These are phyloP conservation scores for Fusarium abutilonis DNA, from an alignment of 2,329 filamentous ascomycete species.

Conservation along the genomic window DNA sequence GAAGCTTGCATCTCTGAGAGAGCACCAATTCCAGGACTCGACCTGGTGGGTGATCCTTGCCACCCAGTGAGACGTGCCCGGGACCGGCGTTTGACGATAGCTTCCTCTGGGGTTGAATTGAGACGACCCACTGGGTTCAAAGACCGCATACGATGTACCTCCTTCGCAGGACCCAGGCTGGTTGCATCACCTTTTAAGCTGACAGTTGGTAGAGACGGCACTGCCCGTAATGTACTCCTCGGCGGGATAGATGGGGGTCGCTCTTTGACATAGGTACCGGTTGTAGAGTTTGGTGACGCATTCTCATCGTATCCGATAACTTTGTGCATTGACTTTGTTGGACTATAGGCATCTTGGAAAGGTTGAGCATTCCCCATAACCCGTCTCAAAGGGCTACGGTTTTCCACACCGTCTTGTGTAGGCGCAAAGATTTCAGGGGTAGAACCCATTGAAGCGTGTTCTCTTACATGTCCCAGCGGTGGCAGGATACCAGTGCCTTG, in stretches of 20 bases:
- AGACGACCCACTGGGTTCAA: slow-evolving; percentile 39
- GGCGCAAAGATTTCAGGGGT: slow-evolving; percentile 29
- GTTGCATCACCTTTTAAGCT: slow-evolving; percentile 1
- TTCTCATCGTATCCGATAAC: slow-evolving; percentile 33
- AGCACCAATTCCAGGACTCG: slow-evolving; percentile 42
- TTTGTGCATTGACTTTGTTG: slow-evolving; percentile 2
- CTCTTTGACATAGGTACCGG: neutral
- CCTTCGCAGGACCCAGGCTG: neutral
- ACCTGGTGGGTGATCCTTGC: slow-evolving; percentile 42
- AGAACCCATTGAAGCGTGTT: slow-evolving; percentile 60
- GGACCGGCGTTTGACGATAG: slow-evolving; percentile 35
- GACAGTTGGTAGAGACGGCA: slow-evolving; percentile 43
- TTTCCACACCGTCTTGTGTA: neutral
- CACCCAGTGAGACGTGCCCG: slow-evolving; percentile 33
- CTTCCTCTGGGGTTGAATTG: slow-evolving; percentile 30
- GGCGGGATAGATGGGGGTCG: slow-evolving; percentile 29
- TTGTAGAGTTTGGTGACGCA: slow-evolving; percentile 11
- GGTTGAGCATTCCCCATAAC: slow-evolving; percentile 22
- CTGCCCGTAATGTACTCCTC: slow-evolving; percentile 36
- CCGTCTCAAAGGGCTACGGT: slow-evolving; percentile 24
- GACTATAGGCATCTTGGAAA: neutral
- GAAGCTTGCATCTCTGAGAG: slow-evolving; percentile 28
- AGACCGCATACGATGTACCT: slow-evolving; percentile 41
- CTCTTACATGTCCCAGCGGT: slow-evolving; percentile 56
- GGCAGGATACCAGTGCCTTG: slow-evolving; percentile 17